phyloP scores from a whole-genome alignment of 116 monocot species.

The Trichopus zeylanicus region DNA sequence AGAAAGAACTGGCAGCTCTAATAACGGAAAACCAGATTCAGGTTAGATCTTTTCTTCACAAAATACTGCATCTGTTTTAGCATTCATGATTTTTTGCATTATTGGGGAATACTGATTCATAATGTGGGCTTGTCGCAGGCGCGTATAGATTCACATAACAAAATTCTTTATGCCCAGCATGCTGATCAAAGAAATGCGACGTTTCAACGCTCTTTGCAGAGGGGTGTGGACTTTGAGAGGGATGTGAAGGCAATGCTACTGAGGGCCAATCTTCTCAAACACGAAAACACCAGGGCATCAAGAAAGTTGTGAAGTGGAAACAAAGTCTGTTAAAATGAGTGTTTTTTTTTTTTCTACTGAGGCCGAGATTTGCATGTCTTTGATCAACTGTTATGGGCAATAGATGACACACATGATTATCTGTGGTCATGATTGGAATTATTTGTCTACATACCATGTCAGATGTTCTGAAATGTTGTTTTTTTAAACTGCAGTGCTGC shows the following conservation, averaged over 20 bases:
- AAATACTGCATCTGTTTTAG: too few relatives aligned
- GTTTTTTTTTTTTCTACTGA: not conserved
- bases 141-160: conserved; percentile 95
- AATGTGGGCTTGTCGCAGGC: conserved; percentile 44
- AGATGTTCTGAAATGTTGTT: too few relatives aligned
- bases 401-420: too few relatives aligned
- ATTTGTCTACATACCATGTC: too few relatives aligned
- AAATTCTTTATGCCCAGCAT: conserved; percentile 91
- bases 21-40: conserved; percentile 89
- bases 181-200: conserved; percentile 92
- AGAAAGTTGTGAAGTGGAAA: conserved; percentile 17
- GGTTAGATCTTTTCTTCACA: conserved; percentile 12
- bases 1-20: conserved; percentile 90
- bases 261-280: conserved; percentile 77
- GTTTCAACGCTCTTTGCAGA: conserved; percentile 77
- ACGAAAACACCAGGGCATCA: conserved; percentile 37
- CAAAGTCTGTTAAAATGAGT: not conserved
- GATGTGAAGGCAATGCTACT: conserved; percentile 73
- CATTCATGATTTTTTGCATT: too few relatives aligned
- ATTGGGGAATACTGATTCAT: not conserved
- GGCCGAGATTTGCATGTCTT: too few relatives aligned
- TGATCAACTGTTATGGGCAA: too few relatives aligned
- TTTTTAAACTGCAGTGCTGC: too few relatives aligned
- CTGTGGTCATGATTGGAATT: too few relatives aligned
- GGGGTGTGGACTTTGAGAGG: conserved; percentile 73